Conservation (phyloP, 768 basidiomycete species). For the Pseudohyphozyma bogoriensis region DNA sequence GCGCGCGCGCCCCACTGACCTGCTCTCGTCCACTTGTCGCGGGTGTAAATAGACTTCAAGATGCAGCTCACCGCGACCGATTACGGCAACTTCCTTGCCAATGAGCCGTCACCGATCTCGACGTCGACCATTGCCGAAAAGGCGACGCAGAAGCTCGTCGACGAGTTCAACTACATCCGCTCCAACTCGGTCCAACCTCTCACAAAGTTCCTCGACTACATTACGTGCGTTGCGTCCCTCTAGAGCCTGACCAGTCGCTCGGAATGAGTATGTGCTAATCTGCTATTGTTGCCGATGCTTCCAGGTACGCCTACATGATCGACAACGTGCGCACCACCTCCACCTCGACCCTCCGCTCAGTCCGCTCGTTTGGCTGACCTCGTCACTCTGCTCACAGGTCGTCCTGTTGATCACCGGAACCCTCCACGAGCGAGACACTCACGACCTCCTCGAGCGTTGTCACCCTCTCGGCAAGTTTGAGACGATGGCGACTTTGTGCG, state of each 20-base stretch:
- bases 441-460: constrained; percentile 89
- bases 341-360: neutral
- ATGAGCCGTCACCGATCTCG: constrained; percentile 75
- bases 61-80: constrained; percentile 93
- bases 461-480: constrained; percentile 96
- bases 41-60: constrained; percentile 60
- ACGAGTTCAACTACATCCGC: constrained; percentile 91
- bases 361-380: neutral
- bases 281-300: neutral
- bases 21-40: neutral
- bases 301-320: constrained; percentile 96
- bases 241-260: neutral
- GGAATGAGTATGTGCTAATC: neutral
- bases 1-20: neutral
- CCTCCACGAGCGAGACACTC: constrained; percentile 90
- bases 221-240: constrained; percentile 58
- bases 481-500: constrained; percentile 97
- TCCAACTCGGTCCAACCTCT: constrained; percentile 84
- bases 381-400: no score
- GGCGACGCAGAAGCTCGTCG: constrained; percentile 86
- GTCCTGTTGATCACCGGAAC: constrained; percentile 95
- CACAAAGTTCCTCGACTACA: constrained; percentile 88
- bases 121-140: constrained; percentile 94
- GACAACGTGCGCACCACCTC: constrained; percentile 69
- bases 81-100: constrained; percentile 95